Evolutionary conservation across 2,329 filamentous ascomycete genomes (phyloP).

Genomic region (Aureobasidium sp.): DNA sequence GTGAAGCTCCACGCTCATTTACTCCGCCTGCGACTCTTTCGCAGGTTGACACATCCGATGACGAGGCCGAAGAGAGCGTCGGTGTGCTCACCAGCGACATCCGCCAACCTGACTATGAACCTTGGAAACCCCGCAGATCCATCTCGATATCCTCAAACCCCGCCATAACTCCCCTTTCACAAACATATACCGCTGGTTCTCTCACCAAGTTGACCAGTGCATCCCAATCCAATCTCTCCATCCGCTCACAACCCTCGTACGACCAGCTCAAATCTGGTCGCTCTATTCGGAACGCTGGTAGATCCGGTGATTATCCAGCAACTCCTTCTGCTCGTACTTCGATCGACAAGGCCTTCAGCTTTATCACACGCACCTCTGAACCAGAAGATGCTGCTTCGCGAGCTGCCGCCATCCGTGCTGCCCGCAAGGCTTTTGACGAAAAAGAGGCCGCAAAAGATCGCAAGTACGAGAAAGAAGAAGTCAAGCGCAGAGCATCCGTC

Average conservation of each 20-base stretch:
- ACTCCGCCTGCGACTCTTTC: conserved; percentile 47
- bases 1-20: conserved; percentile 45
- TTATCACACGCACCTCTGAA: conserved; percentile 36
- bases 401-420: conserved; percentile 50
- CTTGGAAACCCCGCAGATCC: conserved; percentile 33
- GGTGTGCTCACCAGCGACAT: conserved; percentile 42
- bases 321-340: conserved; percentile 50
- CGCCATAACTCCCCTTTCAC: conserved; percentile 26
- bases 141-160: conserved; percentile 35
- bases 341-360: conserved; percentile 49
- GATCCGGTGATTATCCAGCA: conserved; percentile 41
- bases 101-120: conserved; percentile 33
- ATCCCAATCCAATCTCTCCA: conserved; percentile 48
- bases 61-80: conserved; percentile 33
- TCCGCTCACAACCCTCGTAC: conserved; percentile 28
- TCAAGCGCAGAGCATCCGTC: conserved; percentile 40
- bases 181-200: conserved; percentile 30
- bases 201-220: conserved; percentile 43
- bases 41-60: conserved; percentile 42
- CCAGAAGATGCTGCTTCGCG: conserved; percentile 41
- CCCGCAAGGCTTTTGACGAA: conserved; percentile 51
- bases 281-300: conserved; percentile 45
- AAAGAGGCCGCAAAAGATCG: conserved; percentile 52
- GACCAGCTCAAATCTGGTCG: conserved; percentile 24
- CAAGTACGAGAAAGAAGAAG: conserved; percentile 47